These are phyloP conservation scores for Alternaria arbusti DNA, from an alignment of 2,329 filamentous ascomycete genomes.

Conservation along the genomic window DNA sequence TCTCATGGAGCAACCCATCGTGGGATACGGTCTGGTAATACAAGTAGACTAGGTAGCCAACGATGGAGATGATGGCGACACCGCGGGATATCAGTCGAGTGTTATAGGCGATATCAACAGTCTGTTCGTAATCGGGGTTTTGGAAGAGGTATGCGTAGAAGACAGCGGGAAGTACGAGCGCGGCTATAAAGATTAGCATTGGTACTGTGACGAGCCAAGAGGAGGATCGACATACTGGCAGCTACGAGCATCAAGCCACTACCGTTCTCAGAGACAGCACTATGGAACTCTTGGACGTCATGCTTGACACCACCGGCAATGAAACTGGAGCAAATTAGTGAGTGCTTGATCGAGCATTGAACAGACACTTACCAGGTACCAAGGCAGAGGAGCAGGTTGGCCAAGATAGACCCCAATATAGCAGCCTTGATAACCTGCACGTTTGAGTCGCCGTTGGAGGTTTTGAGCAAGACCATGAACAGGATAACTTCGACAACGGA, in stretches of 20 bases:
- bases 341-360: neutral
- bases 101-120: constrained; percentile 59
- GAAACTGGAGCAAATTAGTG: constrained; percentile 55
- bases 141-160: constrained; percentile 58
- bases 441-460: constrained; percentile 48
- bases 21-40: constrained; percentile 80
- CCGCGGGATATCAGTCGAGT: constrained; percentile 72
- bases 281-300: constrained; percentile 73
- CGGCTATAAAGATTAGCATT: constrained; percentile 44
- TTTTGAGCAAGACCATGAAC: constrained; percentile 75
- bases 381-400: constrained; percentile 80
- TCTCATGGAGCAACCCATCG: constrained; percentile 76
- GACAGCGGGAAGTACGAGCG: constrained; percentile 56
- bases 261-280: constrained; percentile 79
- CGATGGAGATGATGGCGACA: constrained; percentile 72
- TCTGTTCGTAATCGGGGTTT: constrained; percentile 36
- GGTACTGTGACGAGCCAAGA: constrained; percentile 14
- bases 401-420: constrained; percentile 81
- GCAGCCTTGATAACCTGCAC: constrained; percentile 80
- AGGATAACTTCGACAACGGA: constrained; percentile 82
- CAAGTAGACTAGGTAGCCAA: constrained; percentile 67
- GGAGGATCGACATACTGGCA: constrained; percentile 58
- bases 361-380: constrained; percentile 63
- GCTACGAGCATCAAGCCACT: constrained; percentile 79
- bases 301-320: constrained; percentile 74